Percentiles rank a stretch among this genome's conserved stretches.
phyloP scores from a whole-genome alignment of 371 early-diverging fungal genomes.

The Rhizopus stolonifer region DNA sequence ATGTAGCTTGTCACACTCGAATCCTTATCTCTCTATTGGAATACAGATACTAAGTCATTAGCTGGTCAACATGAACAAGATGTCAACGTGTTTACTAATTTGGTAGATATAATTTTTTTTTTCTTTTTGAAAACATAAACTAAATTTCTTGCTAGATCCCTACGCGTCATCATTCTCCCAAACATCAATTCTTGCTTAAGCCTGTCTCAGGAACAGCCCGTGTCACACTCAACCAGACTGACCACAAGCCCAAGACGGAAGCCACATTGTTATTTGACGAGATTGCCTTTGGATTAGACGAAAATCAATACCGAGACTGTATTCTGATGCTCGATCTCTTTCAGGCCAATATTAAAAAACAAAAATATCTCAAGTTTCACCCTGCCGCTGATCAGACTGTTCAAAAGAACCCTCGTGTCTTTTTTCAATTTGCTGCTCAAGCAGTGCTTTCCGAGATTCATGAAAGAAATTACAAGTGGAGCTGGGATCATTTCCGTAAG shows the following conservation, averaged over 20 bases:
- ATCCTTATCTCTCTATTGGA: conserved; percentile 76
- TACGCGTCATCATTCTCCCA: conserved; percentile 13
- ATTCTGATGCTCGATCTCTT: conserved; percentile 71
- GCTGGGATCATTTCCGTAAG: conserved; percentile 71
- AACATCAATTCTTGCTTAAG: conserved; percentile 70
- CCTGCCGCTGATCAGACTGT: conserved; percentile 69
- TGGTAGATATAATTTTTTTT: conserved; percentile 18
- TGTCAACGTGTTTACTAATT: conserved; percentile 23
- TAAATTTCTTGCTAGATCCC: conserved; percentile 30
- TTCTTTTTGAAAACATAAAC: too few species aligned
- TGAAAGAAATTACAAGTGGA: conserved; percentile 69
- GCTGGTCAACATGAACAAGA: conserved; percentile 38
- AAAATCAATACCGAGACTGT: conserved; percentile 73
- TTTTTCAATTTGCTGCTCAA: conserved; percentile 74
- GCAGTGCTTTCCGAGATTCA: conserved; percentile 78
- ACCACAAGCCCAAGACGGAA: conserved; percentile 50
- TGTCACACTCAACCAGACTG: conserved; percentile 55
- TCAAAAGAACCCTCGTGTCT: conserved; percentile 67
- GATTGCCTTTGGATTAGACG: conserved; percentile 75
- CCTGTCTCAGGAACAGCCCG: conserved; percentile 85
- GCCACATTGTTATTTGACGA: conserved; percentile 74
- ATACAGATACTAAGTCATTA: conserved; percentile 66
- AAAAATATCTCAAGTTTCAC: conserved; percentile 75
- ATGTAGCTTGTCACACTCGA: conserved; percentile 62
- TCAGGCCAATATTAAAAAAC: conserved; percentile 63